These are phyloP conservation scores for Talaromyces liani DNA, from an alignment of 495 filamentous ascomycete genomes.

Conservation along the genomic window DNA sequence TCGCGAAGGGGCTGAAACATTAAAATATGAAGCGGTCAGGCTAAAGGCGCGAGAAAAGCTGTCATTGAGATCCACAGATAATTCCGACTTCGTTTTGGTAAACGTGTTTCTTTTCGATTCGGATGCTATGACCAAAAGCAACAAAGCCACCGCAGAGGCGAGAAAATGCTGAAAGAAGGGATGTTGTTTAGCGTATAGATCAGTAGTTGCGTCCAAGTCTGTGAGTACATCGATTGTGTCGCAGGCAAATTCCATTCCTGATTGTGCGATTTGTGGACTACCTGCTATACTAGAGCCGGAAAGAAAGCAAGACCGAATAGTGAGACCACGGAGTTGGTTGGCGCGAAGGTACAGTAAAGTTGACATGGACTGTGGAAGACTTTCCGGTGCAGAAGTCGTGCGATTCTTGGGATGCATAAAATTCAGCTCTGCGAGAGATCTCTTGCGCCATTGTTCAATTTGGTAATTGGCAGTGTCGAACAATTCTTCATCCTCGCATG, in stretches of 20 bases:
- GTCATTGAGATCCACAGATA: not conserved
- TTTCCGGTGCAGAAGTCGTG: conserved; percentile 30
- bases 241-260: conserved; percentile 53
- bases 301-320: conserved; percentile 55
- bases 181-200: conserved; percentile 58
- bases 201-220: conserved; percentile 49
- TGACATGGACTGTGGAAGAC: conserved; percentile 43
- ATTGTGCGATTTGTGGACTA: conserved; percentile 45
- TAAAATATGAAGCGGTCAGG: not conserved
- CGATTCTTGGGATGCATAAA: conserved; percentile 15
- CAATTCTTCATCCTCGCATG: conserved; percentile 49
- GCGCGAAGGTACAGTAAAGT: conserved; percentile 56
- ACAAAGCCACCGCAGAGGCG: conserved; percentile 52
- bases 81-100: too few relatives aligned
- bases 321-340: conserved; percentile 59
- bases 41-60: not conserved
- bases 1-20: not conserved
- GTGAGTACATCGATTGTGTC: conserved; percentile 56
- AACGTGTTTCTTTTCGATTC: not conserved
- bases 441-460: conserved; percentile 60
- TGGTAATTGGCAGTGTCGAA: conserved; percentile 68
- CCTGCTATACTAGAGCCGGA: conserved; percentile 51
- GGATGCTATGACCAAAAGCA: conserved; percentile 52
- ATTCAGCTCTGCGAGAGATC: conserved; percentile 32
- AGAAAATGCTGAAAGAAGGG: conserved; percentile 62